phyloP scores from a whole-genome alignment of 352 stramenopile genomes.

The Globisporangium sylvaticum region DNA sequence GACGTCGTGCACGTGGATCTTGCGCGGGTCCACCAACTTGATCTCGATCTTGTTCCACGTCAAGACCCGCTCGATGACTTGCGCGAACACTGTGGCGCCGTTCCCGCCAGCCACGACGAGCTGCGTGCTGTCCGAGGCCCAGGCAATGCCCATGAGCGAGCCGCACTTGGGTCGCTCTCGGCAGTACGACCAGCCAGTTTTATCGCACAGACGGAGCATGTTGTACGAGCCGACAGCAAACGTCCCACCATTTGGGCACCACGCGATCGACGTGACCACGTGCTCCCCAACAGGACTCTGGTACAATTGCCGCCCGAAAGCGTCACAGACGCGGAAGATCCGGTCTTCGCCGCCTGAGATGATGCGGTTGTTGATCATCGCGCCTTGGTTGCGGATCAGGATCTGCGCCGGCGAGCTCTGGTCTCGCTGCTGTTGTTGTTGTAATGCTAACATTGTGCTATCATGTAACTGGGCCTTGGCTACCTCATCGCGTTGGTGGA shows the following conservation, averaged over 20 bases:
- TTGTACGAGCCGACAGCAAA: slow-evolving; percentile 93
- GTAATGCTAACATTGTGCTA: neutral
- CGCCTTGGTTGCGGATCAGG: slow-evolving; percentile 40
- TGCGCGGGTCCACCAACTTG: slow-evolving; percentile 73
- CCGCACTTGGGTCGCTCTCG: slow-evolving; percentile 75
- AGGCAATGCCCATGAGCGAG: slow-evolving; percentile 87
- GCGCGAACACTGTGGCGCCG: slow-evolving; percentile 85
- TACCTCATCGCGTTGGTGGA: slow-evolving; percentile 9
- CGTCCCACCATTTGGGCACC: slow-evolving; percentile 87
- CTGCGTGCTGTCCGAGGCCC: slow-evolving; percentile 90
- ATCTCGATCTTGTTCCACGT: slow-evolving; percentile 90
- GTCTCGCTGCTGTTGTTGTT: slow-evolving; percentile 2
- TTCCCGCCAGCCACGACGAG: slow-evolving; percentile 86
- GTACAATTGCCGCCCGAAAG: slow-evolving; percentile 90
- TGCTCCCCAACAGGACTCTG: slow-evolving; percentile 77
- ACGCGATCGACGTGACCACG: slow-evolving; percentile 90
- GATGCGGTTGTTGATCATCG: slow-evolving; percentile 87
- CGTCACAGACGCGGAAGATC: slow-evolving; percentile 91
- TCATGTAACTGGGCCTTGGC: neutral
- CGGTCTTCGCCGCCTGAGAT: slow-evolving; percentile 92
- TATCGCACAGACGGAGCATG: slow-evolving; percentile 90
- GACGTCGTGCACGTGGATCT: slow-evolving; percentile 89
- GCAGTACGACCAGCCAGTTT: slow-evolving; percentile 90
- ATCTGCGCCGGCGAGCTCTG: slow-evolving; percentile 20
- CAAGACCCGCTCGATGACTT: slow-evolving; percentile 83